Percentiles rank a stretch among this genome's conserved stretches.
Conservation (phyloP, 2,329 filamentous ascomycete genomes). For the Apiospora saccharicola region DNA sequence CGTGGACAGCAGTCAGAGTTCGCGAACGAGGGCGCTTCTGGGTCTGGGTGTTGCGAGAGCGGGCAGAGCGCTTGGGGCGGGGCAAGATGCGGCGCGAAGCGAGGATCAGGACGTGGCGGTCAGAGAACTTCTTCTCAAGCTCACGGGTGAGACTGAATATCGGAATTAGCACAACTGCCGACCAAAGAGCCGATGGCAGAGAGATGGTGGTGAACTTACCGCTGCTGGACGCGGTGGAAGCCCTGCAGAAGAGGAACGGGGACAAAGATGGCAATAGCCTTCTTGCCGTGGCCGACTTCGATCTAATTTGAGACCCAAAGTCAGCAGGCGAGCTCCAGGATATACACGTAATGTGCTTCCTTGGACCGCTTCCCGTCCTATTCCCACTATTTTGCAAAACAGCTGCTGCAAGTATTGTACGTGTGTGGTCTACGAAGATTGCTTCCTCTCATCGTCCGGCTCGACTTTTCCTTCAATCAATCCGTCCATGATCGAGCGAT, state of each 20-base stretch:
- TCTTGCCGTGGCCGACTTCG: conserved; percentile 99
- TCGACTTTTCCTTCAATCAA: conserved; percentile 27
- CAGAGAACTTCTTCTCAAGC: conserved; percentile 99
- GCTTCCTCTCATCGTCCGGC: conserved; percentile 34
- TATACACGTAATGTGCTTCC: conserved; percentile 54
- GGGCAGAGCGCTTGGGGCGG: conserved; percentile 97
- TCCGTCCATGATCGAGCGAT: conserved; percentile 19
- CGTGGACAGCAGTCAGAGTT: conserved; percentile 98
- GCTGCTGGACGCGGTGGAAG: conserved; percentile 99
- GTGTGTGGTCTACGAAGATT: conserved; percentile 30
- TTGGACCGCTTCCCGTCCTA: conserved; percentile 81
- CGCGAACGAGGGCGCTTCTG: conserved; percentile 99
- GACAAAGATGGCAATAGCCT: conserved; percentile 99
- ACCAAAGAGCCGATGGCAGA: not conserved
- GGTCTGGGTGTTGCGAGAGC: conserved; percentile 93
- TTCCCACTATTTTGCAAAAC: conserved; percentile 55
- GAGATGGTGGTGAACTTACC: conserved; percentile 68
- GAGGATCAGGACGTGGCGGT: conserved; percentile 99
- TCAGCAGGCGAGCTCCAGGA: conserved; percentile 81
- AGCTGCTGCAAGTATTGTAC: conserved; percentile 34
- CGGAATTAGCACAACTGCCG: not conserved
- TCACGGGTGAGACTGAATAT: conserved; percentile 88
- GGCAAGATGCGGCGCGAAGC: conserved; percentile 98
- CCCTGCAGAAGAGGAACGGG: conserved; percentile 97
- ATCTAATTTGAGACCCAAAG: conserved; percentile 79